Percentiles rank a stretch among this genome's conserved stretches.
These are phyloP conservation scores for Zymoseptoria ardabiliae DNA, from an alignment of 2,329 filamentous ascomycete species.

Conservation along the genomic window DNA sequence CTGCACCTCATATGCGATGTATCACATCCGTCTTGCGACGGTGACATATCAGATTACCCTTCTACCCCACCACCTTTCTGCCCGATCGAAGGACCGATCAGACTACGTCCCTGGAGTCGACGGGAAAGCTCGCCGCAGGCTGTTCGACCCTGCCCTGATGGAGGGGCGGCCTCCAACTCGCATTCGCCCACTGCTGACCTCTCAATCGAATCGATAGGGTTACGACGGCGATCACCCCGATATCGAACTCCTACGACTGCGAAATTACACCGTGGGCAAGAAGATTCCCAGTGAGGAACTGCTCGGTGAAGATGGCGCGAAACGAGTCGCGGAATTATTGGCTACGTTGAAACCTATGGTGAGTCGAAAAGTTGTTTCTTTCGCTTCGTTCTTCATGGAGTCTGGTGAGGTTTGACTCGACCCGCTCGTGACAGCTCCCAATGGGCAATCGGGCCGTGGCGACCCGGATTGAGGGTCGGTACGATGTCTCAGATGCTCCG, in stretches of 20 bases:
- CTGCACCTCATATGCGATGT: not conserved
- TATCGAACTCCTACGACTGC: slow-evolving; percentile 71
- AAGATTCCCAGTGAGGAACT: slow-evolving; percentile 61
- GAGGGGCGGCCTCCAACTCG: not conserved
- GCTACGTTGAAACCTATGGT: slow-evolving; percentile 70
- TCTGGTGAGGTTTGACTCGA: not conserved
- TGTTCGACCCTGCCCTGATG: not conserved
- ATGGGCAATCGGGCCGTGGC: not conserved
- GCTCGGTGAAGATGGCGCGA: slow-evolving; percentile 53
- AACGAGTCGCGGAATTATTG: slow-evolving; percentile 58
- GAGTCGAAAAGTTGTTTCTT: slow-evolving; percentile 39
- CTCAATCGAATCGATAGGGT: slow-evolving; percentile 46
- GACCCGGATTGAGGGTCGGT: not conserved
- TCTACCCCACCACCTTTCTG: not conserved
- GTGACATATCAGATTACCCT: not conserved
- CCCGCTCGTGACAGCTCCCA: not conserved
- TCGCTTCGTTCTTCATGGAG: not conserved
- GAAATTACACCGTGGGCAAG: slow-evolving; percentile 67
- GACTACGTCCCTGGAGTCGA: not conserved
- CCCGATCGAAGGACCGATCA: not conserved
- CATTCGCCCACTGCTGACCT: not conserved
- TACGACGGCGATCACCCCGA: slow-evolving; percentile 68
- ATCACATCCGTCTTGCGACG: not conserved
- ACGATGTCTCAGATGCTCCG: not conserved
- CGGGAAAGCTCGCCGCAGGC: not conserved